Conservation (phyloP, 2,329 filamentous ascomycete genomes). For the Botrytis galanthina region DNA sequence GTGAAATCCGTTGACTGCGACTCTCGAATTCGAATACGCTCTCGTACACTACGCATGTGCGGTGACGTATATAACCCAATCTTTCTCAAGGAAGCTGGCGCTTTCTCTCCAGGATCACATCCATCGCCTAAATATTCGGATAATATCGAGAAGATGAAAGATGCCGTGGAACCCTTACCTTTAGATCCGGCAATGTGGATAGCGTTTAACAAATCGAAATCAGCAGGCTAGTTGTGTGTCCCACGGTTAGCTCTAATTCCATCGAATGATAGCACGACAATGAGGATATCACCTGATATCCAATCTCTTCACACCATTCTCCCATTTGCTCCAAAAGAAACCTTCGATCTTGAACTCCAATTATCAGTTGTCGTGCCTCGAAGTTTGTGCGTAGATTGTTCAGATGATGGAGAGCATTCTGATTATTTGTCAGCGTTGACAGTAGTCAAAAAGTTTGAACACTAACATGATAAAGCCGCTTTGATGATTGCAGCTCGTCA, state of each 20-base stretch:
- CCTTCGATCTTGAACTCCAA: background rate
- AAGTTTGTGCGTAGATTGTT: background rate
- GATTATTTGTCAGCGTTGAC: background rate
- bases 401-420: background rate
- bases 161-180: slow-evolving; percentile 1
- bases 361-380: background rate
- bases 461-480: background rate
- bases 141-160: background rate
- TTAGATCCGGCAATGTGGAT: background rate
- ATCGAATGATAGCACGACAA: too few relatives aligned
- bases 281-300: background rate
- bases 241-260: too few relatives aligned
- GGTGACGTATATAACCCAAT: background rate
- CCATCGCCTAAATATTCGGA: background rate
- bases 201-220: background rate
- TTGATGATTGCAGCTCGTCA: background rate
- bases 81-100: background rate
- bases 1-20: background rate
- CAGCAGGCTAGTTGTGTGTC: background rate
- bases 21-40: background rate
- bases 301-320: background rate
- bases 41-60: background rate
- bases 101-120: background rate
- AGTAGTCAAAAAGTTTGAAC: background rate
- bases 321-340: background rate